phyloP scores from a whole-genome alignment of 805 yeast species.

The Saturnispora galanensis region DNA sequence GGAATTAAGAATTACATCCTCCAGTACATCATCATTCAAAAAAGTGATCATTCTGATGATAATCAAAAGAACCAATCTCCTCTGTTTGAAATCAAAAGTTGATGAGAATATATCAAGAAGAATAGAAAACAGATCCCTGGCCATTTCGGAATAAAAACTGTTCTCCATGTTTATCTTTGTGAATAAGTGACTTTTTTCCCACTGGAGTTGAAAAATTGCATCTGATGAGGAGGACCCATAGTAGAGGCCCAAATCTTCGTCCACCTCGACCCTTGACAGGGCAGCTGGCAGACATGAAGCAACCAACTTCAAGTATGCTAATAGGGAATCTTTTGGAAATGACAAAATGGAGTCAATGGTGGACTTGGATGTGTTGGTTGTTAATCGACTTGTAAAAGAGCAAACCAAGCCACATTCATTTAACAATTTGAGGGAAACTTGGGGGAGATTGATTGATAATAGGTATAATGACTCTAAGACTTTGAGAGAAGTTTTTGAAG shows the following conservation, averaged over 20 bases:
- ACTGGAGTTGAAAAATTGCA: constrained; percentile 11
- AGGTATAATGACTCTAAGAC: constrained; percentile 37
- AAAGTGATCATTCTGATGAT: constrained; percentile 43
- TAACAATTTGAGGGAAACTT: constrained; percentile 34
- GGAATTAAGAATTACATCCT: constrained; percentile 25
- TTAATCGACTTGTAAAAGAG: constrained; percentile 38
- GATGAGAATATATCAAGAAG: constrained; percentile 60
- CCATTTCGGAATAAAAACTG: constrained; percentile 23
- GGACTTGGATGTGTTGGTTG: not conserved
- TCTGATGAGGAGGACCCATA: constrained; percentile 22
- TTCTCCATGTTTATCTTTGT: constrained; percentile 22
- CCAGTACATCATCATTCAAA: constrained; percentile 25
- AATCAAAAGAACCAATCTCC: constrained; percentile 46
- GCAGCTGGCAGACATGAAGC: constrained; percentile 47
- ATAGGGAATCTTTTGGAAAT: constrained; percentile 56
- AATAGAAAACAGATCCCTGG: constrained; percentile 39
- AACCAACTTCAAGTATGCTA: constrained; percentile 45
- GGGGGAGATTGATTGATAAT: constrained; percentile 33
- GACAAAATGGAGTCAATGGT: constrained; percentile 65
- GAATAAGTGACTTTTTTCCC: constrained; percentile 12
- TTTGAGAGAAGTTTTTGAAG: constrained; percentile 32
- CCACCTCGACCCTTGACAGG: constrained; percentile 5
- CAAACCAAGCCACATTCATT: constrained; percentile 39
- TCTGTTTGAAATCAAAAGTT: constrained; percentile 55
- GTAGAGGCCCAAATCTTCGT: constrained; percentile 23